Evolutionary conservation across 441 rosid species (phyloP).

Genomic region (Viola pubescens): DNA sequence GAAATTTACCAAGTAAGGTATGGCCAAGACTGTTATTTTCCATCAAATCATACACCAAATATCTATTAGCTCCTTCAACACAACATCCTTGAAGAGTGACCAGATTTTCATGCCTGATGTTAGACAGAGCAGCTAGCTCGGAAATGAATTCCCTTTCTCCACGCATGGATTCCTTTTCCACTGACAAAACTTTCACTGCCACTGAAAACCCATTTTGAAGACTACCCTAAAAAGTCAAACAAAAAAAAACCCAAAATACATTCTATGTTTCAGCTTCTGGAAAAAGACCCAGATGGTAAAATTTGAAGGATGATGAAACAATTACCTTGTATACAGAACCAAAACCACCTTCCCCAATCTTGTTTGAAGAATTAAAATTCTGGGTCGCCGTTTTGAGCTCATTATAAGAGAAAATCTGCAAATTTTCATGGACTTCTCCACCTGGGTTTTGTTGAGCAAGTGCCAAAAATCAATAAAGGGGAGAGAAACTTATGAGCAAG

Average conservation of each 20-base stretch:
- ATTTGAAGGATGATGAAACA: background rate
- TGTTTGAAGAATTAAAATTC: constrained; percentile 43
- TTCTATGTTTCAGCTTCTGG: background rate
- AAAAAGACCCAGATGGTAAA: background rate
- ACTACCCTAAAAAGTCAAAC: constrained; percentile 34
- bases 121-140: constrained; percentile 43
- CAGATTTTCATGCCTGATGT: constrained; percentile 47
- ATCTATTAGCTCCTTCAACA: constrained; percentile 43
- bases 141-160: constrained; percentile 60
- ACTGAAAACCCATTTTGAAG: constrained; percentile 34
- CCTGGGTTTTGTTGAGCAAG: constrained; percentile 15
- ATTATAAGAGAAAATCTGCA: constrained; percentile 31
- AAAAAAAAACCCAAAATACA: background rate
- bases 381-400: constrained; percentile 51
- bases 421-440: constrained; percentile 17
- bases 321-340: constrained; percentile 71
- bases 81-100: constrained; percentile 52
- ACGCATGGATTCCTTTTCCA: constrained; percentile 50
- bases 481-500: background rate
- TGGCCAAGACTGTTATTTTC: constrained; percentile 48
- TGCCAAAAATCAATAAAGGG: constrained; percentile 9
- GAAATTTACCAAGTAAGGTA: constrained; percentile 33
- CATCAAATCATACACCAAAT: constrained; percentile 53
- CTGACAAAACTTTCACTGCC: constrained; percentile 46
- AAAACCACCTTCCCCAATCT: constrained; percentile 71